Percentiles rank a stretch among this genome's conserved stretches.
Evolutionary conservation across 768 basidiomycete genomes (phyloP).

Genomic region (Phylloporus sp.): DNA sequence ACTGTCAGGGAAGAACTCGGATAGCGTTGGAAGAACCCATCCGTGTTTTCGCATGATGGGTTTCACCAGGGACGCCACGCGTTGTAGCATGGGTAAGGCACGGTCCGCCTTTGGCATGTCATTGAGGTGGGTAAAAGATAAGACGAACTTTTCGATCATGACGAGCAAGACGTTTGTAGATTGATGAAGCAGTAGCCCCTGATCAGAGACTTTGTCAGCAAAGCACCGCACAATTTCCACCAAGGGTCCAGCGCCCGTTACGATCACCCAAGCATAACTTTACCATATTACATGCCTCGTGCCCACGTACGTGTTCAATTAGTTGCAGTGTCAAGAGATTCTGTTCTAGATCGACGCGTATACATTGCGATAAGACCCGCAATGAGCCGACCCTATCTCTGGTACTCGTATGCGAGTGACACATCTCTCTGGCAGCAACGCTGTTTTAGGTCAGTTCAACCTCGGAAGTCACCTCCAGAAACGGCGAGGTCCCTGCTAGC

Average conservation of each 20-base stretch:
- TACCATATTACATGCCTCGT: no score
- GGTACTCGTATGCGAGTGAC: neutral
- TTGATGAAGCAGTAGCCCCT: no score
- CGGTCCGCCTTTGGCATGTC: slow-evolving; percentile 60
- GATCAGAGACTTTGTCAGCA: slow-evolving; percentile 12
- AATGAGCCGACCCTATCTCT: neutral
- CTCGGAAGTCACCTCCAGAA: neutral
- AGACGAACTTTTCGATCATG: slow-evolving; percentile 58
- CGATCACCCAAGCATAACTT: no score
- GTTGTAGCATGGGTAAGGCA: slow-evolving; percentile 63
- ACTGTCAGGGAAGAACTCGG: slow-evolving; percentile 83
- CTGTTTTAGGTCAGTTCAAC: slow-evolving; percentile 12
- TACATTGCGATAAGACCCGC: no score
- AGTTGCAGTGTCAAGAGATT: no score
- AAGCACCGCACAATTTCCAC: slow-evolving; percentile 1
- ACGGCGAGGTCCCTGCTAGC: slow-evolving; percentile 3
- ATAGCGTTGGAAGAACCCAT: slow-evolving; percentile 75
- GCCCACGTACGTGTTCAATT: no score
- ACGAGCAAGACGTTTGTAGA: neutral
- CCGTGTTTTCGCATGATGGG: slow-evolving; percentile 87
- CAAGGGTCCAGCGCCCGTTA: neutral
- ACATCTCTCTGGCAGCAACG: neutral
- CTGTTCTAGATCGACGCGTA: no score
- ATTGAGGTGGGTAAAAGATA: slow-evolving; percentile 68
- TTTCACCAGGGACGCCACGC: slow-evolving; percentile 75